Evolutionary conservation across 139 green algal genomes (phyloP).

Genomic region (Chlorella sp.): DNA sequence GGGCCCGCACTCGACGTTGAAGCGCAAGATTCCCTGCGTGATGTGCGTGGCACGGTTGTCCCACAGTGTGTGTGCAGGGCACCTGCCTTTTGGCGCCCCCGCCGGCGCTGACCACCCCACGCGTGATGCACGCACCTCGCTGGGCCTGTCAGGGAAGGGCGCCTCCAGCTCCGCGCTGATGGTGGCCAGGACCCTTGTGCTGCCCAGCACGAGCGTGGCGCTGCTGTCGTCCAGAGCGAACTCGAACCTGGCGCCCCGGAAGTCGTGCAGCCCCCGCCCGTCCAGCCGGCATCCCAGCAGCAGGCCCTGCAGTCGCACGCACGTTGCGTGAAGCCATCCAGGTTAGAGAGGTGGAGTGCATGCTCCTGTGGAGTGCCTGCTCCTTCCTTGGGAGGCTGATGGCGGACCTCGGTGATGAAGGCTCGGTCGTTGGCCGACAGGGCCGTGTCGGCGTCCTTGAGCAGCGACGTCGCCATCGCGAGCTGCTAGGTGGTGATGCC

Average conservation of each 20-base stretch:
- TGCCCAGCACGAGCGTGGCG: conserved; percentile 53
- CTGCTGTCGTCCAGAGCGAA: conserved; percentile 51
- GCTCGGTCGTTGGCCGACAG: conserved; percentile 66
- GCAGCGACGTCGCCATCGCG: no score
- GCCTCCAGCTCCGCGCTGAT: conserved; percentile 56
- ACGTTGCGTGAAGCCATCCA: no score
- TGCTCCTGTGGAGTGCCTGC: background rate
- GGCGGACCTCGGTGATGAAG: conserved; percentile 50
- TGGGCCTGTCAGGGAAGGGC: conserved; percentile 65
- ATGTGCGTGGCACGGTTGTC: background rate
- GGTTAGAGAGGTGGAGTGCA: no score
- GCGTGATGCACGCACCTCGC: conserved; percentile 12
- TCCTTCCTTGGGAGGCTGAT: background rate
- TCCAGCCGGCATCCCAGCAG: conserved; percentile 48
- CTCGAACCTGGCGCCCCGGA: conserved; percentile 30
- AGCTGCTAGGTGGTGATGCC: no score
- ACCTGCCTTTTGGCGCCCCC: background rate
- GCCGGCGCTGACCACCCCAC: background rate
- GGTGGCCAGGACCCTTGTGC: conserved; percentile 63
- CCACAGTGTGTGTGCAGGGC: background rate
- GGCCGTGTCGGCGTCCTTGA: conserved; percentile 29
- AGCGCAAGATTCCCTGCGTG: conserved; percentile 51
- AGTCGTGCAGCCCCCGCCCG: conserved; percentile 42
- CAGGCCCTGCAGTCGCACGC: conserved; percentile 41
- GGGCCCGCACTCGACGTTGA: conserved; percentile 74